These are phyloP conservation scores for Exophiala oligosperma DNA, from an alignment of 2,329 filamentous ascomycete genomes.

Conservation along the genomic window DNA sequence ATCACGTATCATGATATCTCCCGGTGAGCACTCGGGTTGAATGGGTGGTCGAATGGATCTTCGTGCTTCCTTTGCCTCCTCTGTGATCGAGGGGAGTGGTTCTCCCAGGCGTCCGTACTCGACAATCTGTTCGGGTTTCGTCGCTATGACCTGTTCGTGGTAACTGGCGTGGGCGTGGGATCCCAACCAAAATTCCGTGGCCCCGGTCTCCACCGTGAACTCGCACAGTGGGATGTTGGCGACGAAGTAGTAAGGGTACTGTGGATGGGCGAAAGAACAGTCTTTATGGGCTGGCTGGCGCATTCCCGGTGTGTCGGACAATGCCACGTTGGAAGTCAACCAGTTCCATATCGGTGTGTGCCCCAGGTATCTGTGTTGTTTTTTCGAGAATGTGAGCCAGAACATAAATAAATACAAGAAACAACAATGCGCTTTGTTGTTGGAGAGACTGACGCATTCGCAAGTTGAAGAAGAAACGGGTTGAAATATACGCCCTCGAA, in stretches of 20 bases:
- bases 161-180: conserved; percentile 37
- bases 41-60: conserved; percentile 32
- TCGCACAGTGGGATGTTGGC: conserved; percentile 42
- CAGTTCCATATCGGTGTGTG: conserved; percentile 42
- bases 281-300: conserved; percentile 44
- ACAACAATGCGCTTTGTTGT: too few species aligned
- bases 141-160: conserved; percentile 35
- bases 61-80: conserved; percentile 25
- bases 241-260: conserved; percentile 41
- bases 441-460: conserved; percentile 36
- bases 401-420: too few species aligned
- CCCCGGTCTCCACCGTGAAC: conserved; percentile 37
- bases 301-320: conserved; percentile 38
- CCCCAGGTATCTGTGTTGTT: conserved; percentile 40
- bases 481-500: conserved; percentile 46
- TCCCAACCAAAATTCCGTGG: conserved; percentile 45
- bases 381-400: not conserved
- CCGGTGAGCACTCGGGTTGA: conserved; percentile 28
- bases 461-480: conserved; percentile 42
- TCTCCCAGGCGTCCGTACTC: conserved; percentile 17
- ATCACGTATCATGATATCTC: conserved; percentile 35
- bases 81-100: conserved; percentile 20
- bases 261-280: conserved; percentile 38
- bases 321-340: conserved; percentile 43
- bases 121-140: conserved; percentile 8